Evolutionary conservation across 192 early-diverging fungal species (phyloP).

Genomic region (Backusella tuberculispora): DNA sequence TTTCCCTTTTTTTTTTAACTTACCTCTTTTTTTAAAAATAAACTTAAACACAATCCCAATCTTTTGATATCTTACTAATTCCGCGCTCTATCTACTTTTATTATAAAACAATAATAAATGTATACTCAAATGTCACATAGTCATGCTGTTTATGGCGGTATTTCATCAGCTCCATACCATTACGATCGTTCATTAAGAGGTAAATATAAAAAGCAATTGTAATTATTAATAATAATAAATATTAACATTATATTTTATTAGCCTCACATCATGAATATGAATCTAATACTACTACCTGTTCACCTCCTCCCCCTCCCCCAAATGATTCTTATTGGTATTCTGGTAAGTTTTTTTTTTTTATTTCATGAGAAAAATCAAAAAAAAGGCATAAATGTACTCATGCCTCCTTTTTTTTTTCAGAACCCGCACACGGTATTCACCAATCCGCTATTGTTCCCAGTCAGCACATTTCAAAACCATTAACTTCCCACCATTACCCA

Average conservation of each 20-base stretch:
- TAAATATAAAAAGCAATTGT: background rate
- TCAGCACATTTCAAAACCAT: slow-evolving; percentile 5
- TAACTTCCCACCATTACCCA: background rate
- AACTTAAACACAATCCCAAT: background rate
- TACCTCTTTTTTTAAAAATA: background rate
- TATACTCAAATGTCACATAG: background rate
- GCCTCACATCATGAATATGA: slow-evolving; percentile 6
- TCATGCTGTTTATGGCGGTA: slow-evolving; percentile 7
- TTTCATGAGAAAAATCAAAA: background rate
- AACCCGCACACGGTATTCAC: slow-evolving; percentile 1
- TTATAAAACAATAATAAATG: background rate
- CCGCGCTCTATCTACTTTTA: background rate
- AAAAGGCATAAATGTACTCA: background rate
- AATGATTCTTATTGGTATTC: slow-evolving; percentile 22
- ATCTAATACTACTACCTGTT: background rate
- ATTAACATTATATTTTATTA: background rate
- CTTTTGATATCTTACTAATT: too few relatives aligned
- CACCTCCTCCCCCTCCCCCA: background rate
- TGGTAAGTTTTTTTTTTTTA: background rate
- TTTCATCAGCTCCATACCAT: slow-evolving; percentile 9
- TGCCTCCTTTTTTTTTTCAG: background rate
- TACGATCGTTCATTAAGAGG: slow-evolving; percentile 10
- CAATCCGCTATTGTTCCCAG: slow-evolving; percentile 7
- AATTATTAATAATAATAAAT: background rate
- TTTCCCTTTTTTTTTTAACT: background rate